Base-by-base conservation (phyloP, 2,329 filamentous ascomycete species). In the Chrysoporthe cubensis region DNA sequence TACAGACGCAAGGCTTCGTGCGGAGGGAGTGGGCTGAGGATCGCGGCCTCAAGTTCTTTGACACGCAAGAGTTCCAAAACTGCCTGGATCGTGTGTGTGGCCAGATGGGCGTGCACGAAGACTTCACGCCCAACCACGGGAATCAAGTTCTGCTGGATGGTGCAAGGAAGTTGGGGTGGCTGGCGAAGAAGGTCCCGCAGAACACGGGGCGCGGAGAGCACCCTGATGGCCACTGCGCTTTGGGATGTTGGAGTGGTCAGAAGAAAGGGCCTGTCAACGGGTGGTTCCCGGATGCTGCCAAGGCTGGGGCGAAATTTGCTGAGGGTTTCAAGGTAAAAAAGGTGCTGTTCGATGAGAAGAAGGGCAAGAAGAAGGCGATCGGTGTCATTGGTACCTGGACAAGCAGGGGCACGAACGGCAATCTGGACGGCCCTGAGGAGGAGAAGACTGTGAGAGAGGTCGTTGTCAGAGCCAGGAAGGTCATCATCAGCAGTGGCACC, bases 241-340 rank as follows among this genome's bases (percentile, higher is more conserved):
- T 86, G 32, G 86, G 86, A 3, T 88, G 86, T 71, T 86, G 86
- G n/a, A 85, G 87, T 1, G 87, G 85, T 62, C 87, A 88, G 69
- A 96, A 97, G 80, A 88, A 91, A 76, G 92, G 93, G 0, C 91
- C 93, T 0, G 85, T 87, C 0, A 87, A 91, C 34, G 88, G 87
- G 2, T 96, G 88, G 82, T 81, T 96, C 11, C 91, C 91, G 0
- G 92, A 93, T 74, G 93, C 93, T 3, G 90, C 88, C 0, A 84
- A 84, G 63, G 88, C 90, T 0, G 93, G 93, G 0, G 91, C 93
- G 0, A 82, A 84, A 71, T 96, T 96, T 75, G 85, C 95, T 67
- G 92, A 96, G 80, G 93, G 93, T 0, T 92, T 94, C 73, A 80
- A 88, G 42, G 90, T 88, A 0, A 84, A 91, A n/a, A 84, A 85